Conservation (phyloP, 1,284 basidiomycete genomes). For the Pisolithus thermaeus region DNA sequence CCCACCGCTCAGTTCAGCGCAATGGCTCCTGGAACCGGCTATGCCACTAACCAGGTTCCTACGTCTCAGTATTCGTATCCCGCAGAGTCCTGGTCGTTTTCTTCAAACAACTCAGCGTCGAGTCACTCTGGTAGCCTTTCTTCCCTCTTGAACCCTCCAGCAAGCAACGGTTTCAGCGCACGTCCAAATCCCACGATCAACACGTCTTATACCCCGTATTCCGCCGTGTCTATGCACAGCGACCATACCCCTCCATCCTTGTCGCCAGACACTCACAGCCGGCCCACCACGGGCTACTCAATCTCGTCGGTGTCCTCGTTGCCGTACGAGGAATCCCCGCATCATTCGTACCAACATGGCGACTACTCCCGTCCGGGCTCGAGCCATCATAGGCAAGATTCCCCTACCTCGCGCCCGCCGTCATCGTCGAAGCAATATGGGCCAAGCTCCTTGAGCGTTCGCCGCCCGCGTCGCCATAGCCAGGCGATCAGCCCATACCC, state of each 20-base stretch:
- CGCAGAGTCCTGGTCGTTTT: slow-evolving; percentile 62
- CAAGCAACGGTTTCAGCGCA: slow-evolving; percentile 47
- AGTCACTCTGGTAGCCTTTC: slow-evolving; percentile 70
- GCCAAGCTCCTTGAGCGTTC: slow-evolving; percentile 53
- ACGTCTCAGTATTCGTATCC: slow-evolving; percentile 55
- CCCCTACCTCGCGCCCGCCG: slow-evolving; percentile 54
- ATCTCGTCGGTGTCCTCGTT: slow-evolving; percentile 71
- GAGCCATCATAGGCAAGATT: slow-evolving; percentile 59
- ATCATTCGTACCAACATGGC: slow-evolving; percentile 47
- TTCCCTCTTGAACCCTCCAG: slow-evolving; percentile 65
- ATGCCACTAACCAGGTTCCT: slow-evolving; percentile 36
- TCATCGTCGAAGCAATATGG: slow-evolving; percentile 54
- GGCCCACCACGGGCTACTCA: slow-evolving; percentile 77
- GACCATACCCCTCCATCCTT: slow-evolving; percentile 66
- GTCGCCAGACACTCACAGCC: slow-evolving; percentile 64
- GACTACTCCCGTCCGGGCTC: slow-evolving; percentile 64
- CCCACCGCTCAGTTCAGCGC: slow-evolving; percentile 53
- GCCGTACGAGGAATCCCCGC: slow-evolving; percentile 58
- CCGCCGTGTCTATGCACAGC: slow-evolving; percentile 56
- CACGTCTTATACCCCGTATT: slow-evolving; percentile 63
- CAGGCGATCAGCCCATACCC: slow-evolving; percentile 82
- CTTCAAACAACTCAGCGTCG: slow-evolving; percentile 47
- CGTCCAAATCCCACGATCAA: slow-evolving; percentile 62
- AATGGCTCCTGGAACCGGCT: slow-evolving; percentile 37
- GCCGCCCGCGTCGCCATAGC: slow-evolving; percentile 67